These are phyloP conservation scores for Setomelanomma holmii DNA, from an alignment of 2,329 filamentous ascomycete species.

Conservation along the genomic window DNA sequence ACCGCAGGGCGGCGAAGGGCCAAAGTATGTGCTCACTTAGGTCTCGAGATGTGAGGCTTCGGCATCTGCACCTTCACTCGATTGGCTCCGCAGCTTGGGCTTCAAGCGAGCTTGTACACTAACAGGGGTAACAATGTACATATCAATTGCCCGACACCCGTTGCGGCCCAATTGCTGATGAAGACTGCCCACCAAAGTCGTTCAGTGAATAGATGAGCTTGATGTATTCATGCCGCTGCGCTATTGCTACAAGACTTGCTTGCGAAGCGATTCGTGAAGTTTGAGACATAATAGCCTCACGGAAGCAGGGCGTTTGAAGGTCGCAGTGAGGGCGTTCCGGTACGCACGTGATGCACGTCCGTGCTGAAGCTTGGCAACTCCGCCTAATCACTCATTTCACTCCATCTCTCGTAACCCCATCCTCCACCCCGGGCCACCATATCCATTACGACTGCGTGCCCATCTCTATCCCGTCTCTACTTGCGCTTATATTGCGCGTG, in stretches of 20 bases:
- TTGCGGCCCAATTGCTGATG: neutral
- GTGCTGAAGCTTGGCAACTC: constrained; percentile 8
- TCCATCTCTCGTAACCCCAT: constrained; percentile 24
- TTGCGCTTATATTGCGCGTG: constrained; percentile 20
- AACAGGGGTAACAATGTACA: constrained; percentile 7
- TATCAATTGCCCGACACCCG: neutral
- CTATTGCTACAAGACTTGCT: no score
- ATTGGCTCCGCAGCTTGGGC: neutral
- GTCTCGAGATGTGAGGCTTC: constrained; percentile 2
- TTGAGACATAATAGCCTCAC: neutral
- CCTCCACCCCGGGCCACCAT: constrained; percentile 24
- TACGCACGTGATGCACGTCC: constrained; percentile 9
- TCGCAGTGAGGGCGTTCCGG: neutral
- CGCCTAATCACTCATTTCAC: constrained; percentile 3
- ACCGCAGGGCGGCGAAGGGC: constrained; percentile 85
- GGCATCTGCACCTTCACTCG: neutral
- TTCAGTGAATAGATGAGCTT: no score
- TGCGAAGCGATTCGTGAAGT: no score
- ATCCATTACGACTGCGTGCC: constrained; percentile 24
- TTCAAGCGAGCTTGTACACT: constrained; percentile 10
- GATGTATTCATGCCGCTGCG: no score
- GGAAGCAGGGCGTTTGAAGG: neutral
- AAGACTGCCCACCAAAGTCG: no score
- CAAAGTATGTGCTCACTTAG: constrained; percentile 69
- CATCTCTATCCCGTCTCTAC: constrained; percentile 27